Percentiles rank a stretch among this genome's conserved stretches.
These are phyloP conservation scores for Fragilaria crotonensis DNA, from an alignment of 108 stramenopile species.

Conservation along the genomic window DNA sequence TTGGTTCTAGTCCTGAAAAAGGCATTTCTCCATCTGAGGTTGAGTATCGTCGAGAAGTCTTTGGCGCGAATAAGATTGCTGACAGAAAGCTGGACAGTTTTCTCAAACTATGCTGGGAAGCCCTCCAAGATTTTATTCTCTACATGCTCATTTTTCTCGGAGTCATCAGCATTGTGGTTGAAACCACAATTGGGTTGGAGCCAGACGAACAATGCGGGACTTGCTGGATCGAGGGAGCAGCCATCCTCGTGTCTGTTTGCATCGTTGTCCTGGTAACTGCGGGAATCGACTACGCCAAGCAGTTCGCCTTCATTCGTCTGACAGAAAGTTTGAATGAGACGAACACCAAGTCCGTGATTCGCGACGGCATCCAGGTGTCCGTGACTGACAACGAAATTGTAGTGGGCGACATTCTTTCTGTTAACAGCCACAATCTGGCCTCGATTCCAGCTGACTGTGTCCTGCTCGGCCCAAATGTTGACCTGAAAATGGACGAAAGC, in stretches of 20 bases:
- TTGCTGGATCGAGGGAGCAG: slow-evolving; percentile 93
- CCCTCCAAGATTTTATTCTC: slow-evolving; percentile 90
- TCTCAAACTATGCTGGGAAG: slow-evolving; percentile 80
- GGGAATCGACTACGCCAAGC: slow-evolving; percentile 89
- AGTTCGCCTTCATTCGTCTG: slow-evolving; percentile 89
- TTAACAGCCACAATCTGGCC: slow-evolving; percentile 80
- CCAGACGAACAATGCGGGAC: slow-evolving; percentile 54
- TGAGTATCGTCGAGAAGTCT: slow-evolving; percentile 48
- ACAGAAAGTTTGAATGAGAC: slow-evolving; percentile 60
- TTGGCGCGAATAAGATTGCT: slow-evolving; percentile 67
- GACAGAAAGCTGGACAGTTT: slow-evolving; percentile 71
- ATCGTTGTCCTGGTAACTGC: slow-evolving; percentile 92
- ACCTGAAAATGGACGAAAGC: slow-evolving; percentile 87
- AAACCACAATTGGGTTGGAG: slow-evolving; percentile 47
- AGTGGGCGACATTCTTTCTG: slow-evolving; percentile 94
- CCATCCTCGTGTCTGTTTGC: slow-evolving; percentile 82
- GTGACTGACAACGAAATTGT: slow-evolving; percentile 86
- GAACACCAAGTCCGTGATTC: slow-evolving; percentile 83
- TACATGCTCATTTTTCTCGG: slow-evolving; percentile 88
- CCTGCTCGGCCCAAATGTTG: slow-evolving; percentile 77
- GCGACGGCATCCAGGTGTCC: slow-evolving; percentile 65
- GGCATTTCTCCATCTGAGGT: slow-evolving; percentile 60
- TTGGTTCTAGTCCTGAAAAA: slow-evolving; percentile 53
- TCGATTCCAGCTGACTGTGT: slow-evolving; percentile 93
- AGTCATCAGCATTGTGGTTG: slow-evolving; percentile 76